Conservation (phyloP, 805 yeast species). For the Metschnikowia kunwiensis region DNA sequence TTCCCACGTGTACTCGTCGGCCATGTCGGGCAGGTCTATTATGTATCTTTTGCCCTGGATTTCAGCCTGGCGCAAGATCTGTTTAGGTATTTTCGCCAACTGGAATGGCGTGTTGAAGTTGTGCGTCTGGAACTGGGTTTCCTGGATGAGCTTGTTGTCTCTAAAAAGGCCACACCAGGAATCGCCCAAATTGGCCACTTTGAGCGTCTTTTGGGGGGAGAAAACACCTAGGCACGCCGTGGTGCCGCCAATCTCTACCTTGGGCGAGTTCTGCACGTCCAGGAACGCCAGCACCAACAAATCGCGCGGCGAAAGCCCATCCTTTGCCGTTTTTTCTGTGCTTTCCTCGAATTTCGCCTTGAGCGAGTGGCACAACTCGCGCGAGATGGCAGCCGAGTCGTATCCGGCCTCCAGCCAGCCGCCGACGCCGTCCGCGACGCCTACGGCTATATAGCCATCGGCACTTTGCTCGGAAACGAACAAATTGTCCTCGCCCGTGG, state of each 20-base stretch:
- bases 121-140: slow-evolving; percentile 77
- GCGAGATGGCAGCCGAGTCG: slow-evolving; percentile 82
- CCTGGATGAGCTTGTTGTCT: slow-evolving; percentile 53
- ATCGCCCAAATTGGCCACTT: slow-evolving; percentile 85
- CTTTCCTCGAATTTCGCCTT: slow-evolving; percentile 34
- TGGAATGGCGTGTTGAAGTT: slow-evolving; percentile 92
- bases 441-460: slow-evolving; percentile 52
- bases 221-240: slow-evolving; percentile 85
- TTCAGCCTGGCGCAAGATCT: slow-evolving; percentile 51
- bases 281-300: slow-evolving; percentile 58
- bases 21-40: slow-evolving; percentile 64
- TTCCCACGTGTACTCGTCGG: slow-evolving; percentile 65
- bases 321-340: slow-evolving; percentile 1
- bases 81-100: slow-evolving; percentile 75
- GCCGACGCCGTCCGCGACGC: slow-evolving; percentile 96
- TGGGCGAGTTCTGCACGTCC: slow-evolving; percentile 48
- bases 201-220: slow-evolving; percentile 52
- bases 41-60: slow-evolving; percentile 60
- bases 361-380: slow-evolving; percentile 68
- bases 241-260: slow-evolving; percentile 86
- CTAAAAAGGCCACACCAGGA: slow-evolving; percentile 92
- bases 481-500: slow-evolving; percentile 77
- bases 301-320: slow-evolving; percentile 37
- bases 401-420: slow-evolving; percentile 94
- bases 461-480: slow-evolving; percentile 44